A percentile compares a stretch with the other conserved stretches of the same genome.
Conservation (phyloP, 1,284 basidiomycete species). For the Ceratobasidium papillatum region DNA sequence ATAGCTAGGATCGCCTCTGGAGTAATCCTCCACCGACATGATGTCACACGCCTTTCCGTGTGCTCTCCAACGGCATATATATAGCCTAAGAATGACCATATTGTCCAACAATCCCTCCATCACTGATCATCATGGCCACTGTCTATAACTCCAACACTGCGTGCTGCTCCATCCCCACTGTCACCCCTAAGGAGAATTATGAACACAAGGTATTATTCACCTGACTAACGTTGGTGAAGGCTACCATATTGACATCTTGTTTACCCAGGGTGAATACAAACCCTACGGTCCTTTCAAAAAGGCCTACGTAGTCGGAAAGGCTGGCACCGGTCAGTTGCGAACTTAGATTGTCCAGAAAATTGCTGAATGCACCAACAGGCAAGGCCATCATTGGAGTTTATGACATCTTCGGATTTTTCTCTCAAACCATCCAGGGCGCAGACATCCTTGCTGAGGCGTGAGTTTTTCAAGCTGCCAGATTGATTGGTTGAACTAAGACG, state of each 20-base stretch:
- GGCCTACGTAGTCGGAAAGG: constrained; percentile 62
- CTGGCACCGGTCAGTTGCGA: constrained; percentile 51
- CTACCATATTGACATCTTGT: background rate
- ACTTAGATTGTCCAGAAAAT: background rate
- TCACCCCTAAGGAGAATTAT: constrained; percentile 54
- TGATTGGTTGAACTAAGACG: too few relatives aligned
- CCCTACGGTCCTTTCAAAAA: constrained; percentile 55
- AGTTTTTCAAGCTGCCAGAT: constrained; percentile 55
- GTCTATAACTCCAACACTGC: constrained; percentile 65
- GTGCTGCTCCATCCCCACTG: constrained; percentile 68
- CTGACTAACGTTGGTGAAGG: too few relatives aligned
- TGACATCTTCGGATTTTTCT: constrained; percentile 69
- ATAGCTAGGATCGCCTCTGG: background rate
- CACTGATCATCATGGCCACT: constrained; percentile 52
- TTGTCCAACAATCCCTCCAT: constrained; percentile 50
- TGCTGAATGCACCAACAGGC: background rate
- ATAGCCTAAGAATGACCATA: background rate
- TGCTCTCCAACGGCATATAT: constrained; percentile 3
- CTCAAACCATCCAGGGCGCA: constrained; percentile 67
- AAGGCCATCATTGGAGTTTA: constrained; percentile 67
- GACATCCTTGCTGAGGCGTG: constrained; percentile 64
- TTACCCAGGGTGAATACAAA: constrained; percentile 59
- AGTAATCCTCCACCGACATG: background rate
- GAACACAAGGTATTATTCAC: constrained; percentile 50
- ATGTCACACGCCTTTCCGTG: constrained; percentile 33